Base-by-base conservation (phyloP, 2,329 filamentous ascomycete genomes). In the Scytalidium sp. region DNA sequence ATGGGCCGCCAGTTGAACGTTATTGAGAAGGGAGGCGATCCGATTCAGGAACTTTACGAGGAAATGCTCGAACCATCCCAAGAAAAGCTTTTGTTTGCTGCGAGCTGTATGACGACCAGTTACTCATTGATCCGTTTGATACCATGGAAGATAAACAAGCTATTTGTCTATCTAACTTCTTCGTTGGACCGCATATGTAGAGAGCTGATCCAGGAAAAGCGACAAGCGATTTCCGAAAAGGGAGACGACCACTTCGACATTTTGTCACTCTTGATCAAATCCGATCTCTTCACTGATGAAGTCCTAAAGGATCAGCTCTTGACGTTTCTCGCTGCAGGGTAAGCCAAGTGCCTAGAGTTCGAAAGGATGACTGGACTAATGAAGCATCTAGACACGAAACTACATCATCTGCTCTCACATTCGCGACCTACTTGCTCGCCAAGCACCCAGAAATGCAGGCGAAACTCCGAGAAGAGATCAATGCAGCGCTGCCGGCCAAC, bases 231-330 rank as follows among this genome's bases (percentile, higher is more conserved):
- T 2, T 53, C 63, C 0, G 72, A 40, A 54, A 69, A 64, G 52
- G 62, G 61, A 7, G 32, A 36, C 32, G 32, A 36, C 32, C 32
- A 36, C 15, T 45, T 29, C 7, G 89, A 95, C 64, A 92, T 95
- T 51, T 73, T 94, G 41, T 88, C 85, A 1, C 85, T 91, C 0
- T 88, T 89, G n/a, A 74, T 94, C 46, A 79, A 84, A 62, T 89
- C 83, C 36, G 87, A 85, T 42, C 80, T 75, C 11, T 92, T 93
- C 68, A 78, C 71, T n/a, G 87, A 93, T 53, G 85, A 88, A 41
- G 82, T 88, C 52, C 77, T 94, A 17, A 80, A 89, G 25, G 86
- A 92, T 65, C 89, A 94, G 68, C 79, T 92, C 64, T 92, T 93
- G 87, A 93, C 88, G 0, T 92, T 93, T 70, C 79, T 93, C 4